Base-by-base conservation (phyloP, 192 early-diverging fungal species). In the Podila epigama region DNA sequence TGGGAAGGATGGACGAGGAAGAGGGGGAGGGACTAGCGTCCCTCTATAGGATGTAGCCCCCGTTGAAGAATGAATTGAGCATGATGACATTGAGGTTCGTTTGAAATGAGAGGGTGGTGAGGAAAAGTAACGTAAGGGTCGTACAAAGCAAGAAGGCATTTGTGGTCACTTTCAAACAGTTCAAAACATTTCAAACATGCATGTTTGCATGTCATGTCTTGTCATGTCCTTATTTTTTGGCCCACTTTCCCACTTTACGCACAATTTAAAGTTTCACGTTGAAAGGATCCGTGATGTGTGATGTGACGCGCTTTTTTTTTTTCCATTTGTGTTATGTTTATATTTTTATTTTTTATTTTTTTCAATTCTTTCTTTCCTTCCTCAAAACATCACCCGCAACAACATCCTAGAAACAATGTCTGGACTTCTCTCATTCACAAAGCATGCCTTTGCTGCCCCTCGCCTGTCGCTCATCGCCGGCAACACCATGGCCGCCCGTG, bases 401-500 rank as follows among this genome's bases (percentile, higher is more conserved):
- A 48, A 22, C 22, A 53, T 31, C 36, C 34, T n/a, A n/a, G n/a
- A n/a, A n/a, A 63, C 32, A 41, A 77, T 77, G 72, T 77, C 72
- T 32, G 72, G 60, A 68, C 72, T 77, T 27, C 66, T 77, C 53
- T 40, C 72, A 27, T 77, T 68, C 72, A 77, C 72, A 36, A 77
- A 77, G 55, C 20, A 63, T 39, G 72, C 72, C 55, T 77, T 77
- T 31, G 55, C 66, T 44, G 72, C 72, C 31, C 72, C 72, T 53
- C 72, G 72, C 41, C 29, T 67, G 29, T 34, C 72, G 28, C 33
- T 75, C 55, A 51, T 48, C 32, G 59, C 58, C 35, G 55, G 51
- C 60, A 77, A 77, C 72, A 58, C 72, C 35, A 22, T 68, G 18
- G 72, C 72, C 36, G 55, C 51, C 44, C 72, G 72, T 37, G 66